Percentiles rank a stretch among this genome's conserved stretches.
Conservation (phyloP, 495 filamentous ascomycete genomes). For the Friedmanniomyces endolithicus region DNA sequence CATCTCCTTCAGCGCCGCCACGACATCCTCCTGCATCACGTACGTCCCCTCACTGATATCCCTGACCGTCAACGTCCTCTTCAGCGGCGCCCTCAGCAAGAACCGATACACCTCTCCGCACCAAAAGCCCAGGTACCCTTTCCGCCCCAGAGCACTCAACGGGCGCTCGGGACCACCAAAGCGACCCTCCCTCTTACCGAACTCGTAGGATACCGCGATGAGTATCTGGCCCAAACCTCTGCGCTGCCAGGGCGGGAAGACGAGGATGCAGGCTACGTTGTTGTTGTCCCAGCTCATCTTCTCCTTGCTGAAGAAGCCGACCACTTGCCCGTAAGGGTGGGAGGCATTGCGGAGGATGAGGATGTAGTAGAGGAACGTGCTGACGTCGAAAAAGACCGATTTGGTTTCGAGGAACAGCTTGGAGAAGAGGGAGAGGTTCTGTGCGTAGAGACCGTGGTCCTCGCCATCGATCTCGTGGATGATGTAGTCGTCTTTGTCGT, state of each 20-base stretch:
- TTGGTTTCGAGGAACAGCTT: constrained; percentile 98
- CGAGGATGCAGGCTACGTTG: constrained; percentile 89
- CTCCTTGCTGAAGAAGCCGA: constrained; percentile 97
- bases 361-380: constrained; percentile 89
- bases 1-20: constrained; percentile 67
- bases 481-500: constrained; percentile 44
- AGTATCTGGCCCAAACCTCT: constrained; percentile 78
- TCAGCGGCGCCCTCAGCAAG: constrained; percentile 33
- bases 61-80: constrained; percentile 40
- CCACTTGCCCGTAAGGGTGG: constrained; percentile 39
- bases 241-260: constrained; percentile 92
- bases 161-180: constrained; percentile 91
- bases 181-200: constrained; percentile 71
- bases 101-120: constrained; percentile 62
- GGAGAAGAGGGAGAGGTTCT: constrained; percentile 92
- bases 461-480: constrained; percentile 93
- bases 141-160: constrained; percentile 67
- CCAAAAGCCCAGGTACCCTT: constrained; percentile 76
- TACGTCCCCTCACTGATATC: constrained; percentile 55
- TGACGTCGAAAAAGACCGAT: constrained; percentile 93
- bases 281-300: constrained; percentile 98
- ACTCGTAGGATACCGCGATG: constrained; percentile 86
- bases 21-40: constrained; percentile 70
- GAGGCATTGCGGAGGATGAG: constrained; percentile 43
- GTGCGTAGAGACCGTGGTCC: constrained; percentile 72